Evolutionary conservation across 164 flowering plant genomes (phyloP), one percentile per base, ranked within the genome.

Genomic region (Macadamia integrifolia): DNA sequence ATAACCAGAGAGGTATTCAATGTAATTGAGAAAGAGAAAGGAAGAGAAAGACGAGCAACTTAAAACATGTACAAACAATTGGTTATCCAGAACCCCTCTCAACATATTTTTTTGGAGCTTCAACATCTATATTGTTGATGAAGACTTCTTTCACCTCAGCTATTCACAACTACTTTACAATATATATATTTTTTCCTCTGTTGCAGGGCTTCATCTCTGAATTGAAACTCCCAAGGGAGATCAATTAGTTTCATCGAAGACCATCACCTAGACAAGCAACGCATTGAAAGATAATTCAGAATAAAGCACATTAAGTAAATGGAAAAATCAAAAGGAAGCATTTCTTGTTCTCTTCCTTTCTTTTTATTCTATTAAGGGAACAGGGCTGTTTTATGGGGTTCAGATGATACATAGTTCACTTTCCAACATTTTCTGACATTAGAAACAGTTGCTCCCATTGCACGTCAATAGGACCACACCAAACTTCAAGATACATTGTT

Each of bases 141-240:
- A 35, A 23, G 23, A 23, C 64, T 53, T 71, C 52, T 49, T 40
- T 67, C 68, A 71, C 71, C 43, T 59, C 71, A 28, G 43, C 43
- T 80, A 83, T 83, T 78, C 79, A 85, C 88, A 78, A 69, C 56
- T 3, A 35, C 40, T 73, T 58, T 75, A 75, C 72, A 75, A 9
- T 46, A 28, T 23, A 35, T 35, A 35, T 35, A n/a, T 35, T 35
- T 35, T 35, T 35, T 35, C 5, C 40, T 35, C 40, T 35, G 40
- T 23, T 23, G 23, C 23, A 23, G 23, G 23, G 40, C 40, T 35
- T 35, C 40, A 35, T 35, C 3, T 35, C 40, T 35, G 71, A 74
- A 69, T 6, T 10, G n/a, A 62, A 49, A 73, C 66, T 62, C 35
- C 8, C 40, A 23, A 3, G 42, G 28, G 58, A 64, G 48, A 46